phyloP scores from a whole-genome alignment of 148 eudicot species.

The Camellia lanceoleosa region DNA sequence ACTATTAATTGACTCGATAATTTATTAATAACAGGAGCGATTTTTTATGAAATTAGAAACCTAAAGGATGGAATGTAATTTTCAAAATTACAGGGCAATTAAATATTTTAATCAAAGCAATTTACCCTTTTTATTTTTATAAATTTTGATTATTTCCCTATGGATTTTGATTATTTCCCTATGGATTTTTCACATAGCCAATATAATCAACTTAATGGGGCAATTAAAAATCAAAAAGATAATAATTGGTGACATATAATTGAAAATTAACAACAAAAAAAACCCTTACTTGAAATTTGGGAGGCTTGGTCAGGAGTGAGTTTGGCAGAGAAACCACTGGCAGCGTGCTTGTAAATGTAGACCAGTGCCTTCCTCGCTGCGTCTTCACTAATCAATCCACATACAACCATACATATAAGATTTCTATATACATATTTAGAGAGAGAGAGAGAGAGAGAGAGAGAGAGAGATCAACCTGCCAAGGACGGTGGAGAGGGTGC shows the following conservation, averaged over 20 bases:
- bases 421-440: not conserved
- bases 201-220: no score
- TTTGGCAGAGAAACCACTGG: constrained; percentile 64
- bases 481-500: constrained; percentile 49
- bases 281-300: constrained; percentile 36
- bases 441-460: not conserved
- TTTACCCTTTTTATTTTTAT: no score
- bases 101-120: no score
- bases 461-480: constrained; percentile 36
- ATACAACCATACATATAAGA: not conserved
- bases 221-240: not conserved
- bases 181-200: not conserved
- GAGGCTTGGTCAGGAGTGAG: constrained; percentile 53
- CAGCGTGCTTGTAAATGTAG: constrained; percentile 55
- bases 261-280: not conserved
- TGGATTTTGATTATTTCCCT: no score
- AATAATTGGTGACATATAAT: constrained; percentile 26
- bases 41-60: no score
- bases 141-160: no score
- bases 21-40: no score
- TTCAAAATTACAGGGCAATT: no score
- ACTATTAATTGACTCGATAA: no score
- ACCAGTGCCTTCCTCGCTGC: constrained; percentile 48
- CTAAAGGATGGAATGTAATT: no score
- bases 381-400: constrained; percentile 34